phyloP scores from a whole-genome alignment of 2,329 filamentous ascomycete species.

The Monilinia polystroma region DNA sequence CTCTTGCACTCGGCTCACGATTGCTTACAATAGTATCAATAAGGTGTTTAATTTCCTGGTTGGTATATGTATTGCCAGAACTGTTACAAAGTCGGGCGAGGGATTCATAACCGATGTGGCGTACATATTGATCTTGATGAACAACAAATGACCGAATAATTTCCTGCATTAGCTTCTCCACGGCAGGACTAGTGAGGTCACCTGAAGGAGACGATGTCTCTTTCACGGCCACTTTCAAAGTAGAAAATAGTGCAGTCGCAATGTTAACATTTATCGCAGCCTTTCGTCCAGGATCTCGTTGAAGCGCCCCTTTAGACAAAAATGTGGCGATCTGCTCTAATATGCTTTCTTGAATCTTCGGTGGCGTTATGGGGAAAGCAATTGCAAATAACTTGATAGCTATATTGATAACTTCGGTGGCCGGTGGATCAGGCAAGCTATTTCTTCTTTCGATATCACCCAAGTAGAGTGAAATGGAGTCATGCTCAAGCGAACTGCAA shows the following conservation, averaged over 20 bases:
- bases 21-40: slow-evolving; percentile 94
- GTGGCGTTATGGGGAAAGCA: slow-evolving; percentile 80
- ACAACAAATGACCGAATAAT: slow-evolving; percentile 70
- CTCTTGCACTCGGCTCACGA: slow-evolving; percentile 86
- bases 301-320: slow-evolving; percentile 73
- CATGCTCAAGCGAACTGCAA: slow-evolving; percentile 82
- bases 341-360: slow-evolving; percentile 93
- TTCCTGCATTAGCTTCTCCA: slow-evolving; percentile 83
- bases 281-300: slow-evolving; percentile 83
- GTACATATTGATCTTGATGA: slow-evolving; percentile 80
- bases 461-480: slow-evolving; percentile 78
- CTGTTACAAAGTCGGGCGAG: slow-evolving; percentile 74
- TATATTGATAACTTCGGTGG: slow-evolving; percentile 91
- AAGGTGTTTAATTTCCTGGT: slow-evolving; percentile 83
- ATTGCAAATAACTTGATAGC: slow-evolving; percentile 92
- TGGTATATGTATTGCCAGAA: slow-evolving; percentile 86
- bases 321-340: slow-evolving; percentile 92
- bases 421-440: slow-evolving; percentile 70
- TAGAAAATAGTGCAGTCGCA: slow-evolving; percentile 74
- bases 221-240: slow-evolving; percentile 79
- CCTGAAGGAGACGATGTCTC: slow-evolving; percentile 74
- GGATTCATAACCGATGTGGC: slow-evolving; percentile 80
- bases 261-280: slow-evolving; percentile 91
- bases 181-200: slow-evolving; percentile 69
- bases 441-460: slow-evolving; percentile 46